Evolutionary conservation across 1,284 basidiomycete species (phyloP).

Genomic region (Rhizopogon parksii): DNA sequence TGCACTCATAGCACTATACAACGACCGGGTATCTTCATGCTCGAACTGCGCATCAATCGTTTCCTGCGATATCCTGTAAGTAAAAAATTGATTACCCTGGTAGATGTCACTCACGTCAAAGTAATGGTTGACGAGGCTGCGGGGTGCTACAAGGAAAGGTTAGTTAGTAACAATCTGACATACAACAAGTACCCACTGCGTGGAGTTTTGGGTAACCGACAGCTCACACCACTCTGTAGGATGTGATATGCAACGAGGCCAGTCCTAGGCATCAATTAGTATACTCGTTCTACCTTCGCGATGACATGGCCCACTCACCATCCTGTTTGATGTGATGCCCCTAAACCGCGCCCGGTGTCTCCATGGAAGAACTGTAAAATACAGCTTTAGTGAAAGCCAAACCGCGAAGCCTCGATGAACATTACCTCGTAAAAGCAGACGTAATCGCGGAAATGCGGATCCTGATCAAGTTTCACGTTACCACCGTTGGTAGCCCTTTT

Average conservation of each 20-base stretch:
- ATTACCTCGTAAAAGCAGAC: slow-evolving; percentile 88
- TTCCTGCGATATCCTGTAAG: slow-evolving; percentile 43
- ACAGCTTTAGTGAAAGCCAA: slow-evolving; percentile 6
- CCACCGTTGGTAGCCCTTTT: slow-evolving; percentile 89
- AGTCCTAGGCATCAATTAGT: slow-evolving; percentile 45
- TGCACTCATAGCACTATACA: slow-evolving; percentile 54
- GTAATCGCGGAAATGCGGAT: slow-evolving; percentile 96
- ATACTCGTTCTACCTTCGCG: not conserved
- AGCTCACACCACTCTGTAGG: slow-evolving; percentile 78
- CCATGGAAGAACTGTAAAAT: slow-evolving; percentile 83
- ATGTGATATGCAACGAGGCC: slow-evolving; percentile 91
- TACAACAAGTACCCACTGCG: slow-evolving; percentile 51
- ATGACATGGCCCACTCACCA: slow-evolving; percentile 49
- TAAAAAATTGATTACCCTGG: not conserved
- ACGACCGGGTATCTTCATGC: slow-evolving; percentile 56
- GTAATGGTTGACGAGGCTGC: slow-evolving; percentile 85
- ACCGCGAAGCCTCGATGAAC: not conserved
- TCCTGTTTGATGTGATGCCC: slow-evolving; percentile 96
- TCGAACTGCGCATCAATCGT: slow-evolving; percentile 65
- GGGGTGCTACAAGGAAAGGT: slow-evolving; percentile 56
- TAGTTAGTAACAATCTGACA: not conserved
- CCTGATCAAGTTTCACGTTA: slow-evolving; percentile 78
- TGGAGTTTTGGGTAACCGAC: slow-evolving; percentile 82
- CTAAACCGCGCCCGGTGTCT: slow-evolving; percentile 85
- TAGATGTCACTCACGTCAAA: slow-evolving; percentile 65